Evolutionary conservation across 305 asterid genomes (phyloP).

Genomic region (Fraxinus nigra): DNA sequence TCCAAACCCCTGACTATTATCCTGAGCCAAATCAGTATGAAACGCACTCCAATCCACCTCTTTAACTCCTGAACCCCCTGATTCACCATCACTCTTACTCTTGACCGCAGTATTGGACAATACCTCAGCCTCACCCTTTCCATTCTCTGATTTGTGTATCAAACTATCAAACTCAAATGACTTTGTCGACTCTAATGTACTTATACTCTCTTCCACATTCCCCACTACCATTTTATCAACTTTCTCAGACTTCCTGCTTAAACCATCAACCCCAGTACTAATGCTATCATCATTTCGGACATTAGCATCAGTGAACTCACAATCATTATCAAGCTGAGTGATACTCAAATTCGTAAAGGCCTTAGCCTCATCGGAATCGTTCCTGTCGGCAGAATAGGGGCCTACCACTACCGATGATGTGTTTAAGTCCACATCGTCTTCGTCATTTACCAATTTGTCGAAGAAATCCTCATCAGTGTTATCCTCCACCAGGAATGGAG

Average conservation of each 20-base stretch:
- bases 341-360: constrained; percentile 64
- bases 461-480: constrained; percentile 90
- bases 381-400: constrained; percentile 34
- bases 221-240: not conserved
- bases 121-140: constrained; percentile 15
- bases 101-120: not conserved
- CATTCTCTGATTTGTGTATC: constrained; percentile 17
- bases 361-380: constrained; percentile 62
- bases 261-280: not conserved
- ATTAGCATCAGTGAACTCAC: constrained; percentile 30
- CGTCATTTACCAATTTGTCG: constrained; percentile 78
- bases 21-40: constrained; percentile 30
- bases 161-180: constrained; percentile 24
- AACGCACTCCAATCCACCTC: constrained; percentile 56
- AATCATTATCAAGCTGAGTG: constrained; percentile 37
- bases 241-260: not conserved
- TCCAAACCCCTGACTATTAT: constrained; percentile 62
- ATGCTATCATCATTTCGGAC: not conserved
- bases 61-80: constrained; percentile 32
- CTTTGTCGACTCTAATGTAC: constrained; percentile 18
- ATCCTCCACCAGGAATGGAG: constrained; percentile 94
- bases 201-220: constrained; percentile 19
- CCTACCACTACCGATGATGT: constrained; percentile 30
- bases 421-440: constrained; percentile 56
- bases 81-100: constrained; percentile 19